Base-by-base conservation (phyloP, 441 rosid species). In the Gossypium gossypioides region DNA sequence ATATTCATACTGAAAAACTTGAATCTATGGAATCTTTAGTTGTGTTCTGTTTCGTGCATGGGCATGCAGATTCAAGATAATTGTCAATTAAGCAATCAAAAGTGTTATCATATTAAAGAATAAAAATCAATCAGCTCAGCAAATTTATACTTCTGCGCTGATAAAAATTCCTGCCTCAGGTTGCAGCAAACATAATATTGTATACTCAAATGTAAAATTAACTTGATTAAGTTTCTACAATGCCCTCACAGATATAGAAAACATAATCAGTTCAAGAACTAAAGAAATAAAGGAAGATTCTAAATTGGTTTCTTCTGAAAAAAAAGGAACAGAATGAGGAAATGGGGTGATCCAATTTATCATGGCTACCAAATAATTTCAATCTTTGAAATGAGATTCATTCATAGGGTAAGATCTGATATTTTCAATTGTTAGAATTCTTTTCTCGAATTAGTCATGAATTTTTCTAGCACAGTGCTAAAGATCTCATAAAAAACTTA, bases 41-140 rank as follows among this genome's bases (percentile, higher is more conserved):
- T 29, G 55, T 2, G 4, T 46, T 18, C 24, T 34, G 50, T 37
- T 70, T 34, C 15, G 44, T 15, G 42, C 15, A 7, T 21, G 22
- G 63, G 21, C 32, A 37, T 37, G 42, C 2, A 25, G 12, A 7
- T 56, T 56, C 19, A 21, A 40, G 40, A 56, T 21, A 37, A 55
- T n/a, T 56, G 54, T 70, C 22, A 70, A 70, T 3, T 56, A 52
- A 42, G 54, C 37, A 56, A 52, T 40, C 51, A 21, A 70, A 70
- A 70, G 13, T 21, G 7, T 2, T 21, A 21, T 22, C 64, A 70
- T 21, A 7, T 13, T 69, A 21, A 56, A 21, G 22, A 70, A 70
- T 37, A n/a, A 70, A 21, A 40, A 57, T 29, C 52, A 34, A 8
- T 37, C 32, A 22, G 27, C 37, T 22, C 19, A 40, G 37, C 32